Percentiles rank a stretch among this genome's conserved stretches.
Evolutionary conservation across 139 green algal species (phyloP).

Genomic region (Chlamydomonas applanata): DNA sequence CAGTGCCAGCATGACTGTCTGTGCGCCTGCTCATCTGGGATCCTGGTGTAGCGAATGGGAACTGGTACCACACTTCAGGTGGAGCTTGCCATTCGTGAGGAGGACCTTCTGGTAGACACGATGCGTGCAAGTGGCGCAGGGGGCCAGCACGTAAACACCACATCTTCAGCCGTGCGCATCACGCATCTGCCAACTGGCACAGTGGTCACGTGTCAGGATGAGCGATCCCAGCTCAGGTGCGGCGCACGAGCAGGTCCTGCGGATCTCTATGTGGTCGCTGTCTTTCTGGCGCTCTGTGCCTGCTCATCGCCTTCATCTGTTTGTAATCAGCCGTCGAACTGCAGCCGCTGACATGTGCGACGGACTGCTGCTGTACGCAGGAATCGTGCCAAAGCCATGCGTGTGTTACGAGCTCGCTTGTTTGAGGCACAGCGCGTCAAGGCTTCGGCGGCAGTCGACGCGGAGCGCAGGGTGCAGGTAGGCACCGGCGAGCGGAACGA

Average conservation of each 20-base stretch:
- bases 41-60: too few relatives aligned
- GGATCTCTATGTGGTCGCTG: too few relatives aligned
- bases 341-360: too few relatives aligned
- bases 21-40: too few relatives aligned
- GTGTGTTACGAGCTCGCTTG: conserved; percentile 33
- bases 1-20: too few relatives aligned
- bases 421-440: conserved; percentile 9
- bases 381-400: conserved; percentile 86
- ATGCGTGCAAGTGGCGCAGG: conserved; percentile 55
- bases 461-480: conserved; percentile 42
- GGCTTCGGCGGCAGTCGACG: conserved; percentile 16
- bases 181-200: conserved; percentile 63
- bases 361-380: too few relatives aligned
- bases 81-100: conserved; percentile 39
- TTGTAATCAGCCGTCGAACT: too few relatives aligned
- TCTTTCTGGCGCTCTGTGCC: too few relatives aligned
- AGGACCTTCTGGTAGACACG: conserved; percentile 51
- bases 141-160: conserved; percentile 76
- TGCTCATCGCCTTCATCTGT: too few relatives aligned
- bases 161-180: conserved; percentile 62
- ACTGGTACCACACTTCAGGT: too few relatives aligned
- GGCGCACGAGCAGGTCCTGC: too few relatives aligned
- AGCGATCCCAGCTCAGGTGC: conserved; percentile 76
- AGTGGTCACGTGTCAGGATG: conserved; percentile 78
- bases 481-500: conserved; percentile 72